Conservation (phyloP, 2,329 filamentous ascomycete species). For the Apiospora saccharicola region DNA sequence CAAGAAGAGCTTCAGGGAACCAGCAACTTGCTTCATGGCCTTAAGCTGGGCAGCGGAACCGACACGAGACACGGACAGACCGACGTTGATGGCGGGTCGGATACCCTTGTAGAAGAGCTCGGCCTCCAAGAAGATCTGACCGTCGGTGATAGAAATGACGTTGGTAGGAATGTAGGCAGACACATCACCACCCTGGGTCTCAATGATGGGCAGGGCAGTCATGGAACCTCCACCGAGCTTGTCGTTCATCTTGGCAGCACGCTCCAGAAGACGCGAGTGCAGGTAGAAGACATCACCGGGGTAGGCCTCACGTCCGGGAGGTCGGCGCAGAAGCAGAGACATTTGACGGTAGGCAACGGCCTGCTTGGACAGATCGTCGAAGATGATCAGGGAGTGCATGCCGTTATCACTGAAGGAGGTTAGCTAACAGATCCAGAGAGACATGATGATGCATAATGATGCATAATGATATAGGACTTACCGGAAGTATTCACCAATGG, state of each 20-base stretch:
- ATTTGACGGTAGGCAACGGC: slow-evolving; percentile 98
- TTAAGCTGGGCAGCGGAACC: slow-evolving; percentile 99
- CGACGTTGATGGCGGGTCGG: slow-evolving; percentile 99
- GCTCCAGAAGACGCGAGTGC: slow-evolving; percentile 98
- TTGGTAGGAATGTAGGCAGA: slow-evolving; percentile 99
- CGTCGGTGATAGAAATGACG: slow-evolving; percentile 99
- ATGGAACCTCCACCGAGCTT: slow-evolving; percentile 94
- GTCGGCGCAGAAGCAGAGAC: slow-evolving; percentile 96
- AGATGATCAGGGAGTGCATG: slow-evolving; percentile 89
- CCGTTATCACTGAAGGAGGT: slow-evolving; percentile 80
- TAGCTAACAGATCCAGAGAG: background rate
- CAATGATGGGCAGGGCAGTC: slow-evolving; percentile 96
- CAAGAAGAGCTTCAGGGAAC: slow-evolving; percentile 99
- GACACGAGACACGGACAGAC: slow-evolving; percentile 99
- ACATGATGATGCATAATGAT: background rate
- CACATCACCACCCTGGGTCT: slow-evolving; percentile 99
- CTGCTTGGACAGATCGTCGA: slow-evolving; percentile 97
- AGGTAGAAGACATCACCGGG: slow-evolving; percentile 99
- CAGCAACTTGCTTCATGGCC: slow-evolving; percentile 99
- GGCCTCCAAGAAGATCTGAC: slow-evolving; percentile 99
- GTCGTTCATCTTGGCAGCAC: slow-evolving; percentile 98
- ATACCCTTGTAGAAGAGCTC: slow-evolving; percentile 99
- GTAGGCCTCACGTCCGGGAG: slow-evolving; percentile 98
- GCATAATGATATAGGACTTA: slow-evolving; percentile 8
- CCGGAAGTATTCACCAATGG: slow-evolving; percentile 25